phyloP scores from a whole-genome alignment of 2,329 filamentous ascomycete species.

The Paracamarosporium sp. region DNA sequence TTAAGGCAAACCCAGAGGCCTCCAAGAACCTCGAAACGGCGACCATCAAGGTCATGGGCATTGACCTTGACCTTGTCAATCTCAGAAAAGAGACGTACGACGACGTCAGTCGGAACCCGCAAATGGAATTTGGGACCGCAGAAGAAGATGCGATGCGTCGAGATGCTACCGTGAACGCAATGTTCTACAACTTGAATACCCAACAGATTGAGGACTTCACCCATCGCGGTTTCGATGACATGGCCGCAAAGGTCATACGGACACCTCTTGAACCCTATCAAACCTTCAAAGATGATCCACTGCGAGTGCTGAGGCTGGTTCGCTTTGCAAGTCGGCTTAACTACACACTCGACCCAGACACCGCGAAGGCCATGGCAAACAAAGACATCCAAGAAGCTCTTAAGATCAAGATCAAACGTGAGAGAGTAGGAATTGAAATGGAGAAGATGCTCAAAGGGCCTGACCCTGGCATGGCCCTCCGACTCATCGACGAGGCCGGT shows the following conservation, averaged over 20 bases:
- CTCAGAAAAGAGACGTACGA: slow-evolving; percentile 89
- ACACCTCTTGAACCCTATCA: slow-evolving; percentile 88
- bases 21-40: slow-evolving; percentile 95
- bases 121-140: slow-evolving; percentile 92
- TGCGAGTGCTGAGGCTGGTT: slow-evolving; percentile 84
- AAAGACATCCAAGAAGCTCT: slow-evolving; percentile 79
- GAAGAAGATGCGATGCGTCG: slow-evolving; percentile 87
- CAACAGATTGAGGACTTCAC: slow-evolving; percentile 85
- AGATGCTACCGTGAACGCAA: slow-evolving; percentile 92
- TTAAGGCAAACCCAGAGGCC: slow-evolving; percentile 91
- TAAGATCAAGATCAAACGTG: slow-evolving; percentile 88
- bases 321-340: slow-evolving; percentile 86
- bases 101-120: slow-evolving; percentile 86
- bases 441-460: slow-evolving; percentile 86
- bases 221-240: slow-evolving; percentile 73
- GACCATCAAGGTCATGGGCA: slow-evolving; percentile 81
- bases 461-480: slow-evolving; percentile 67
- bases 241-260: slow-evolving; percentile 74
- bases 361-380: slow-evolving; percentile 77
- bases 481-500: slow-evolving; percentile 63
- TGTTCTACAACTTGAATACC: slow-evolving; percentile 93
- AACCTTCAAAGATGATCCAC: slow-evolving; percentile 92
- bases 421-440: slow-evolving; percentile 84
- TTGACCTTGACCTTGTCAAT: slow-evolving; percentile 95
- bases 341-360: slow-evolving; percentile 76